Conservation (phyloP, 257 asterid genomes). For the Capsicum chinense region DNA sequence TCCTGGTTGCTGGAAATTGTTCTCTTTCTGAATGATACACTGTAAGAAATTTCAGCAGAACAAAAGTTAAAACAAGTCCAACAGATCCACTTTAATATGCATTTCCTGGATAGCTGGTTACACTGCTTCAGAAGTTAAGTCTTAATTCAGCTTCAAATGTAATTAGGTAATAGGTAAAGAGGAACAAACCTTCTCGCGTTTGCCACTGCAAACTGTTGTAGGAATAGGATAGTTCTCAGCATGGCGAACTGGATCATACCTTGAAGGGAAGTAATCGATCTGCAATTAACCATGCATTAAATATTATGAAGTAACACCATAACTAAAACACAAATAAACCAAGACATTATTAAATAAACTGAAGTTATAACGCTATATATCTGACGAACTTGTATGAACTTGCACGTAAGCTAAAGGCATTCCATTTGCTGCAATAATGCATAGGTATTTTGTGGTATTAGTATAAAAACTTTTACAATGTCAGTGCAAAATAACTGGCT, state of each 20-base stretch:
- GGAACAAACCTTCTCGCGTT: constrained; percentile 41
- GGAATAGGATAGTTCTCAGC: constrained; percentile 45
- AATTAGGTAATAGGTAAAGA: neutral
- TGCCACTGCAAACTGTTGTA: constrained; percentile 38
- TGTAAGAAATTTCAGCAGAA: constrained; percentile 26
- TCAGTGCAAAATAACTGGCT: neutral
- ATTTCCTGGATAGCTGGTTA: neutral
- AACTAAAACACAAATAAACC: neutral
- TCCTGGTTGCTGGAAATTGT: constrained; percentile 48
- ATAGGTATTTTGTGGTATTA: neutral
- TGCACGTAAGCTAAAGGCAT: neutral
- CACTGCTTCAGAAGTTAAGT: neutral
- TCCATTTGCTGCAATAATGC: neutral
- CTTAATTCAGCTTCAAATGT: neutral
- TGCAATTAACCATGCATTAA: constrained; percentile 19
- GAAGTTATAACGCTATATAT: neutral
- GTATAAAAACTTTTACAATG: neutral
- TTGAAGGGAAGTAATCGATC: constrained; percentile 48
- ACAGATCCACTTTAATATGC: neutral
- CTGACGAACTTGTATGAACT: neutral
- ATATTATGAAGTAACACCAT: neutral
- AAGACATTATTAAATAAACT: neutral
- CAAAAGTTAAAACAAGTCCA: neutral
- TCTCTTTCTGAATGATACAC: constrained; percentile 42
- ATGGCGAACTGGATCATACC: constrained; percentile 48